These are phyloP conservation scores for Castanea mollissima DNA, from an alignment of 306 rosid species.

Conservation along the genomic window DNA sequence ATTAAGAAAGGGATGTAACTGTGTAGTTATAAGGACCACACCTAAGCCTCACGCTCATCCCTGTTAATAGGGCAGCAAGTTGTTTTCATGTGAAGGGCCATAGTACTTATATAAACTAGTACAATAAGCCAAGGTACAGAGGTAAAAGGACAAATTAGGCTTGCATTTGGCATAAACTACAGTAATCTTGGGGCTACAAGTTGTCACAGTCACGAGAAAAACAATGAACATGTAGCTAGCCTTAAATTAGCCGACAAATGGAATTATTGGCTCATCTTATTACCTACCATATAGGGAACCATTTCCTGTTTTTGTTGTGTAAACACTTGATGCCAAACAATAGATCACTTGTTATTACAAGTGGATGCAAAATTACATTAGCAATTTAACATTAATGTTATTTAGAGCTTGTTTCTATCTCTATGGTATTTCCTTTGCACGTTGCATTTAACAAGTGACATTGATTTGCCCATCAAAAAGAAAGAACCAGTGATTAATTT, in stretches of 20 bases:
- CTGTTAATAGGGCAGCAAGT: background rate
- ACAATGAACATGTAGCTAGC: background rate
- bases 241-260: constrained; percentile 41
- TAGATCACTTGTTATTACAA: background rate
- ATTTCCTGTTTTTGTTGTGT: constrained; percentile 11
- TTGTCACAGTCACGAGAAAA: background rate
- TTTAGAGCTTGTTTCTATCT: no score
- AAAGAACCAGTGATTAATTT: background rate
- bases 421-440: no score
- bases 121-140: background rate
- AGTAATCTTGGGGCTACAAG: background rate
- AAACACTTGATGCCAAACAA: constrained; percentile 6
- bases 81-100: background rate
- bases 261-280: constrained; percentile 29
- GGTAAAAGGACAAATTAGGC: constrained; percentile 14
- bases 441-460: background rate
- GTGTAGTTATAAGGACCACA: background rate
- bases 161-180: background rate
- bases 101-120: background rate
- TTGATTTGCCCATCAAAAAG: background rate
- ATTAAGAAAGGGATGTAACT: background rate
- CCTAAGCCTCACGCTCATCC: background rate
- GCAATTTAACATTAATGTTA: background rate
- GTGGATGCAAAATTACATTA: background rate
- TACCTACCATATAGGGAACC: constrained; percentile 21